Evolutionary conservation across 371 early-diverging fungal genomes (phyloP), one percentile per base, ranked within the genome.

Genomic region (Apophysomyces elegans): DNA sequence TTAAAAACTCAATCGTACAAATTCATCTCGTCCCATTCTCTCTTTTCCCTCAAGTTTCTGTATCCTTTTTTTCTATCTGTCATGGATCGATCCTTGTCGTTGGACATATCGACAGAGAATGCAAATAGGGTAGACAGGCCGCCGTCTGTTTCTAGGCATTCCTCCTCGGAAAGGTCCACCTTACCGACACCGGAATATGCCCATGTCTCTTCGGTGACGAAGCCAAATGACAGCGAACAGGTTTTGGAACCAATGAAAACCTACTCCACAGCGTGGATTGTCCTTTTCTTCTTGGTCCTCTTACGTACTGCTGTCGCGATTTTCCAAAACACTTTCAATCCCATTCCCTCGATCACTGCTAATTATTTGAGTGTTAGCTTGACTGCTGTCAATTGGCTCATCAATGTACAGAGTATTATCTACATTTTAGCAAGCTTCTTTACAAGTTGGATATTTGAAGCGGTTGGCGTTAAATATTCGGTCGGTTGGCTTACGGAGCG

Each of bases 401-500:
- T 74, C 63, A 84, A 81, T 62, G 62, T 76, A n/a, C 80, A 79
- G 21, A 70, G 76, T 5, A 75, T 86, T 21, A 73, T 75, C 7
- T 86, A 83, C 64, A 81, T 86, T 47, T 39, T 83, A 21, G 73
- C 80, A 16, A 84, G 80, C 37, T 76, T 77, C 41, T 64, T 81
- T 62, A 81, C 85, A 2, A 81, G 84, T 11, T 81, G 78, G 76
- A 59, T 84, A 62, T 84, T 84, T 62, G 74, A 84, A 54, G 71
- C 65, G 21, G 61, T 74, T 37, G 85, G 84, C 35, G 71, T 83
- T 50, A 85, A 84, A 58, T 68, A 73, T 64, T 76, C 73, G 61
- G 82, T 71, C 32, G 32, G 32, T 26, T 26, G 32, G 32, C 32
- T 26, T 26, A 26, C 32, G 32, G 32, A 26, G 32, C 32, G 32